A percentile compares a stretch with the other conserved stretches of the same genome.
These are phyloP conservation scores for Wickerhamiella azyma DNA, from an alignment of 805 yeast genomes.

Conservation along the genomic window DNA sequence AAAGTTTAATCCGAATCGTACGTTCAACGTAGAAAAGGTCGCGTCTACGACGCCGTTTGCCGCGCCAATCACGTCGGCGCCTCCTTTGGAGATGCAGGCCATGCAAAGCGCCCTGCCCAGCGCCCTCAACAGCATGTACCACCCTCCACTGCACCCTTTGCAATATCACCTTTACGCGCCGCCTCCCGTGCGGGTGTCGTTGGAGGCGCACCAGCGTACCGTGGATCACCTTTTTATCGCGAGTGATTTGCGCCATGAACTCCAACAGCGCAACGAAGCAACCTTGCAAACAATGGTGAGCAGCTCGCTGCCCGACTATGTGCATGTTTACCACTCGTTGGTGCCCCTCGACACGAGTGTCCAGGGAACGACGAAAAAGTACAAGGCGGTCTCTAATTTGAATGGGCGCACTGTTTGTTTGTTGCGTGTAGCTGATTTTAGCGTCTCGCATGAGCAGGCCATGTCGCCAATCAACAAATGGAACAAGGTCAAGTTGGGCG, in stretches of 20 bases:
- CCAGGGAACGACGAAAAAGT: constrained; percentile 35
- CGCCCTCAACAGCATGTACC: constrained; percentile 13
- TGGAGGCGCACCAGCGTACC: constrained; percentile 58
- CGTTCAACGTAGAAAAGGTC: constrained; percentile 6
- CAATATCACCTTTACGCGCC: constrained; percentile 88
- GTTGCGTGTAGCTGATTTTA: constrained; percentile 53
- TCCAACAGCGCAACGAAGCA: constrained; percentile 68
- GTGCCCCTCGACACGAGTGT: constrained; percentile 55
- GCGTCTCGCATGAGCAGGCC: constrained; percentile 41
- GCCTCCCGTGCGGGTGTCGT: constrained; percentile 47
- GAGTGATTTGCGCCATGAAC: constrained; percentile 51
- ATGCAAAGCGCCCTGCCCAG: neutral
- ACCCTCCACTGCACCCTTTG: constrained; percentile 27
- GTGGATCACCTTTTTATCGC: constrained; percentile 60
- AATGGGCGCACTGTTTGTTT: constrained; percentile 71
- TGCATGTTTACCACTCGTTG: constrained; percentile 72
- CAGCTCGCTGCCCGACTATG: constrained; percentile 53
- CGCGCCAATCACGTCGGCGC: constrained; percentile 2
- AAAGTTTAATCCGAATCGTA: constrained; percentile 8
- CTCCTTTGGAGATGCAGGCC: neutral
- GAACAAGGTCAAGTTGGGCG: constrained; percentile 42
- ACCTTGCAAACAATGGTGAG: constrained; percentile 53
- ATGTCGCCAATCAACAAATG: constrained; percentile 53
- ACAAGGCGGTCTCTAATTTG: constrained; percentile 63
- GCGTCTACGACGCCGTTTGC: constrained; percentile 4